Evolutionary conservation across 1,139 yeast species (phyloP), one percentile per base, ranked within the genome.

Genomic region (Eremothecium cymbalariae): DNA sequence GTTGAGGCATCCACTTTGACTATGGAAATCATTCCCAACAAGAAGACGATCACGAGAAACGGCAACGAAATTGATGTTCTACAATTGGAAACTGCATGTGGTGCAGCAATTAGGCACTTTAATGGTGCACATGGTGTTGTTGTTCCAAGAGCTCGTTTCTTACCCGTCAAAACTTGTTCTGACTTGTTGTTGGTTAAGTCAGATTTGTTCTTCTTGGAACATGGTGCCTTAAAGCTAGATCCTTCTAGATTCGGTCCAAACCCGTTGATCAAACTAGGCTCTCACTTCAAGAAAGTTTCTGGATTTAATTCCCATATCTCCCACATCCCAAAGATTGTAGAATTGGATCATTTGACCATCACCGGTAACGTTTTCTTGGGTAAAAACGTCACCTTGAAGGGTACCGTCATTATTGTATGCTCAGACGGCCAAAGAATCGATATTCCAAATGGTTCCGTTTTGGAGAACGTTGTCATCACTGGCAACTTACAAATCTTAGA

Each of bases 71-170:
- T 82, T 51, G 79, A 81, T 54, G 96, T 90, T 34, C 67, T 90
- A 55, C 98, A 90, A 68, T 76, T 90, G 57, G 98, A 90, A 69
- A 90, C 98, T 34, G 98, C 98, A 18, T 95, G 86, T 48, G 98
- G 98, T 69, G 98, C 98, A 27, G 97, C 98, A 36, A 90, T 90
- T 59, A 84, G 95, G 65, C 93, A 88, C 64, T 90, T 93, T 64
- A 72, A 79, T 50, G 83, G 85, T 52, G 96, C 97, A 20, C 96
- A 86, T 56, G 98, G 98, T 64, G 94, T 90, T 52, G 95, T 86
- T 53, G 98, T 90, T 22, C 97, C 98, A 62, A 83, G 98, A 67
- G 74, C 95, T 29, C 80, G 98, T 60, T 90, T 90, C 73, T 74
- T 93, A 67, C 98, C 98, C 14, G 98, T 90, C 52, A 90, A 90